Evolutionary conservation across 192 early-diverging fungal species (phyloP), one percentile per base, ranked within the genome.

Genomic region (Umbelopsis vinacea): DNA sequence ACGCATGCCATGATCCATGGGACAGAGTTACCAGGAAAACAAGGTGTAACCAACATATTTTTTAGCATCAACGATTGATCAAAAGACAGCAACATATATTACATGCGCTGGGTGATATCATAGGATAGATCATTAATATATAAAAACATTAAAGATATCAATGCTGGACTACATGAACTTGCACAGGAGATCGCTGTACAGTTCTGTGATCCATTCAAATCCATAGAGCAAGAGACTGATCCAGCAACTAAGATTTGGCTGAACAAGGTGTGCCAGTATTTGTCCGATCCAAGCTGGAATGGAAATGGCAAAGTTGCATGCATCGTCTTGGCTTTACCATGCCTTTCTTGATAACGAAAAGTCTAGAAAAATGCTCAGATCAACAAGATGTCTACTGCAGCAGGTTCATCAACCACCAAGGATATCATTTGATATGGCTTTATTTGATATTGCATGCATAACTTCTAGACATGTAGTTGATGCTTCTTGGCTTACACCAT

Each of bases 281-380:
- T 57, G 54, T 24, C 54, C 7, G 54, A 57, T 26, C 24, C 54
- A 7, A 57, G 26, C 26, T 57, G 54, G 54, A 29, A 57, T 57
- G 54, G 54, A 5, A 22, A 57, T 4, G 67, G 67, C 7, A 35
- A 54, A 1, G 54, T 74, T 38, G 47, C 67, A n/a, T n/a, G n/a
- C n/a, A n/a, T n/a, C n/a, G n/a, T n/a, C n/a, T n/a, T n/a, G n/a
- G n/a, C n/a, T n/a, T n/a, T n/a, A n/a, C n/a, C n/a, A n/a, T n/a
- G n/a, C n/a, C n/a, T n/a, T n/a, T n/a, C n/a, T n/a, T n/a, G n/a
- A n/a, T n/a, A n/a, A n/a, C n/a, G n/a, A n/a, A n/a, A n/a, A n/a
- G n/a, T n/a, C n/a, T n/a, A n/a, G n/a, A n/a, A n/a, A n/a, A n/a
- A n/a, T n/a, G n/a, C n/a, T n/a, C n/a, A n/a, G n/a, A n/a, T n/a